Evolutionary conservation across 768 basidiomycete species (phyloP).

Genomic region (Dentipellis sp.): DNA sequence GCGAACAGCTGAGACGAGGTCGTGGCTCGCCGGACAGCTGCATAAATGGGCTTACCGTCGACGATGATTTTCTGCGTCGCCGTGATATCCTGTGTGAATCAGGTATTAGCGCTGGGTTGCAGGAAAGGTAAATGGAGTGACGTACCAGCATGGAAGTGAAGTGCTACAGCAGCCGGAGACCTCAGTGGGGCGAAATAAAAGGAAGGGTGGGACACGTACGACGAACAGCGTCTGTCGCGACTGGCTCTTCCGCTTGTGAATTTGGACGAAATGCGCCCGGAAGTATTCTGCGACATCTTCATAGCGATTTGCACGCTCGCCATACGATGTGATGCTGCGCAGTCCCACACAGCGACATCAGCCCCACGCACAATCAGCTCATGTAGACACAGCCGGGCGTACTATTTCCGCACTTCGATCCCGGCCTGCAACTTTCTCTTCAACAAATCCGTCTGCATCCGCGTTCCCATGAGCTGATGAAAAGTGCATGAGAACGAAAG

Average conservation of each 20-base stretch:
- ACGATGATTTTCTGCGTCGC: slow-evolving; percentile 39
- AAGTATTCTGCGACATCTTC: slow-evolving; percentile 71
- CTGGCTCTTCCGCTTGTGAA: slow-evolving; percentile 57
- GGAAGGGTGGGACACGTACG: slow-evolving; percentile 31
- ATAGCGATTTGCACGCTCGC: slow-evolving; percentile 61
- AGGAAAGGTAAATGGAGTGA: not conserved
- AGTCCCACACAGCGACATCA: not conserved
- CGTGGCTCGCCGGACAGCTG: not conserved
- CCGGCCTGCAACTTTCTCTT: slow-evolving; percentile 63
- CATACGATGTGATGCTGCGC: slow-evolving; percentile 67
- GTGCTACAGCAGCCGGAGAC: slow-evolving; percentile 32
- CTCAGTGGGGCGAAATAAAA: not conserved
- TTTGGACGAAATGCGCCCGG: slow-evolving; percentile 75
- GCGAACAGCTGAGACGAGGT: too few relatives aligned
- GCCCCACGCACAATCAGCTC: not conserved
- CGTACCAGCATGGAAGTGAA: slow-evolving; percentile 63
- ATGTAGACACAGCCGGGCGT: slow-evolving; percentile 17
- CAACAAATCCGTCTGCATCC: slow-evolving; percentile 75
- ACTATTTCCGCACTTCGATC: slow-evolving; percentile 74
- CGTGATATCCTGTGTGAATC: slow-evolving; percentile 42
- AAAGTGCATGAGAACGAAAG: slow-evolving; percentile 35
- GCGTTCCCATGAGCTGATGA: slow-evolving; percentile 4
- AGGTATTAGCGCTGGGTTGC: not conserved
- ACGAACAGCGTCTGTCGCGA: slow-evolving; percentile 51
- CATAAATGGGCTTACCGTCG: not conserved